A percentile compares a stretch with the other conserved stretches of the same genome.
phyloP scores from a whole-genome alignment of 2,329 filamentous ascomycete genomes.

The Chaetoscypha palmicola region DNA sequence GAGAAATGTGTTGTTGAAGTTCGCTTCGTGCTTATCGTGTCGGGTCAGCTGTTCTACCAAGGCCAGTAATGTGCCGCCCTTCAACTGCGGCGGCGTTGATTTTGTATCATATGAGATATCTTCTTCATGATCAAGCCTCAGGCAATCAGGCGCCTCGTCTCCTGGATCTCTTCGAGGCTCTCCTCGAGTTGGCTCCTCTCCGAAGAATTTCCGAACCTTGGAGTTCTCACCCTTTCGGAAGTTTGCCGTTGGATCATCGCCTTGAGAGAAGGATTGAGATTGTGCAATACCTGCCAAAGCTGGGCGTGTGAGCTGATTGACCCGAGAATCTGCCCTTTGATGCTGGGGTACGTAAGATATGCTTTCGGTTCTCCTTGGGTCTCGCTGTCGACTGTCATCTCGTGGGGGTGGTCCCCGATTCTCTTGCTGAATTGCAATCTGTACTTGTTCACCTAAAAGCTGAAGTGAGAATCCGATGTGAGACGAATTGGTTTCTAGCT shows the following conservation, averaged over 20 bases:
- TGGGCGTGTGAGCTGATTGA: conserved; percentile 22
- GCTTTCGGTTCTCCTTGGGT: conserved; percentile 50
- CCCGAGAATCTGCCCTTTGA: conserved; percentile 49
- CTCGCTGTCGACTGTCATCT: conserved; percentile 39
- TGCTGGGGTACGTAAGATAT: conserved; percentile 51
- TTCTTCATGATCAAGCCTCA: conserved; percentile 78
- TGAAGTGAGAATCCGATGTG: conserved; percentile 86
- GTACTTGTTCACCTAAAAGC: conserved; percentile 75
- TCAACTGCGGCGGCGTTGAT: conserved; percentile 65
- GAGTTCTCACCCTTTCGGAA: conserved; percentile 54
- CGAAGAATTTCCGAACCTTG: conserved; percentile 60
- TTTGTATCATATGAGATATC: conserved; percentile 90
- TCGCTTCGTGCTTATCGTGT: conserved; percentile 91
- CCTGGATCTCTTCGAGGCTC: conserved; percentile 32
- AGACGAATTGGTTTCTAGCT: conserved; percentile 78
- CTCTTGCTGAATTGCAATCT: conserved; percentile 44
- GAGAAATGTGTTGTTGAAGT: conserved; percentile 96
- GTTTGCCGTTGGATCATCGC: conserved; percentile 36
- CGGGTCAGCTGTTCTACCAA: conserved; percentile 92
- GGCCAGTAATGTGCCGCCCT: conserved; percentile 81
- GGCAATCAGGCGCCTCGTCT: conserved; percentile 76
- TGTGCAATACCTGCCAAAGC: conserved; percentile 23
- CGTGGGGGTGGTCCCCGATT: conserved; percentile 28
- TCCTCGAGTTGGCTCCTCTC: conserved; percentile 45
- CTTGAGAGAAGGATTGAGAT: conserved; percentile 58